Evolutionary conservation across 805 yeast genomes (phyloP).

Genomic region (Kazachstania viticola): DNA sequence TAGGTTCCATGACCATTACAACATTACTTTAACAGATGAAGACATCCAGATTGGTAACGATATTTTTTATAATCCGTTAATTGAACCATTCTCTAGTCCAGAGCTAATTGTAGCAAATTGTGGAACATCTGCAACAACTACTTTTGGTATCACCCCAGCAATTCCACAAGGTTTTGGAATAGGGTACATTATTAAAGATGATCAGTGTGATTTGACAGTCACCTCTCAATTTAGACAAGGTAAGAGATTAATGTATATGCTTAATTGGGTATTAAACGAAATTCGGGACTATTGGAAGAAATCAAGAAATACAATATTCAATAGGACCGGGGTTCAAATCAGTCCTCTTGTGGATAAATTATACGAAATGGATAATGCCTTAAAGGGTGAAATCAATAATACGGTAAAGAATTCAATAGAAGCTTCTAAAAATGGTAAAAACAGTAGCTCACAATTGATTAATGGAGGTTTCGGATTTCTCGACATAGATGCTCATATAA

Average conservation of each 20-base stretch:
- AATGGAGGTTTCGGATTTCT: conserved; percentile 17
- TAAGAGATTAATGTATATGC: conserved; percentile 60
- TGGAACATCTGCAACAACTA: conserved; percentile 79
- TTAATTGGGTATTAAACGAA: conserved; percentile 56
- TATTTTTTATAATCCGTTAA: conserved; percentile 32
- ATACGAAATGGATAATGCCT: conserved; percentile 29
- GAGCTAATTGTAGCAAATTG: conserved; percentile 58
- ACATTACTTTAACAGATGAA: conserved; percentile 14
- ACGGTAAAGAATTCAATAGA: not conserved
- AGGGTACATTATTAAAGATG: conserved; percentile 78
- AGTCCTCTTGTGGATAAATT: conserved; percentile 21
- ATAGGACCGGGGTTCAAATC: conserved; percentile 15
- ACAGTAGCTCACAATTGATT: too few relatives aligned
- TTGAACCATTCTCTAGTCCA: conserved; percentile 30
- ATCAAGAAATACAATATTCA: conserved; percentile 4
- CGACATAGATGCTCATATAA: conserved; percentile 18
- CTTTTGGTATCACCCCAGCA: conserved; percentile 87
- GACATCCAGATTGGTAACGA: conserved; percentile 30
- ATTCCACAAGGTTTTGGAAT: conserved; percentile 84
- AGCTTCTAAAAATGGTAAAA: too few relatives aligned
- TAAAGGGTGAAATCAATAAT: conserved; percentile 6
- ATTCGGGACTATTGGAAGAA: conserved; percentile 36
- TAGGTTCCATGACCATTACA: conserved; percentile 29
- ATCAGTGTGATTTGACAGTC: conserved; percentile 68
- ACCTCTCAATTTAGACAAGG: conserved; percentile 86